Evolutionary conservation across 176 grass and related monocot genomes (phyloP).

Genomic region (Calamus simplicifolius): DNA sequence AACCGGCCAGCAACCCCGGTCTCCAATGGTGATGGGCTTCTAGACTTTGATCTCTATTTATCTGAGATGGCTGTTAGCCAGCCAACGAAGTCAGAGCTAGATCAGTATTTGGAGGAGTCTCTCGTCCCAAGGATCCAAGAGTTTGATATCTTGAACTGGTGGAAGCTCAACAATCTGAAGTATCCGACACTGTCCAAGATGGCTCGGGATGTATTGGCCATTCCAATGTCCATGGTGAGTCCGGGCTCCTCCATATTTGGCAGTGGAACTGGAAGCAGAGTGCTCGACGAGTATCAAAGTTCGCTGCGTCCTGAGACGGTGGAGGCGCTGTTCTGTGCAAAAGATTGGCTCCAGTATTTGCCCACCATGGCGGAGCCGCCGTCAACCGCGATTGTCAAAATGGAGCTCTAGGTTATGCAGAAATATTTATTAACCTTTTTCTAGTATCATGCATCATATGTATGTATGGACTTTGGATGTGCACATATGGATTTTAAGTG

Average conservation of each 20-base stretch:
- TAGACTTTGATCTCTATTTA: slow-evolving; percentile 78
- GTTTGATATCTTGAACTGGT: slow-evolving; percentile 77
- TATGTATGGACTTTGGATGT: too few species aligned
- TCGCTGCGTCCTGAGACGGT: slow-evolving; percentile 58
- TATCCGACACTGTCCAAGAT: slow-evolving; percentile 73
- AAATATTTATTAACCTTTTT: too few species aligned
- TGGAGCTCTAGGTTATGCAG: slow-evolving; percentile 28
- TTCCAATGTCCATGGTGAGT: slow-evolving; percentile 68
- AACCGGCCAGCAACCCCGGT: slow-evolving; percentile 8
- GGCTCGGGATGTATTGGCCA: slow-evolving; percentile 64
- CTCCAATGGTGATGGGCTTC: slow-evolving; percentile 35
- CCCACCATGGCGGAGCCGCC: slow-evolving; percentile 20
- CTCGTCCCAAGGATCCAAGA: slow-evolving; percentile 59
- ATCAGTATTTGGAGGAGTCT: slow-evolving; percentile 76
- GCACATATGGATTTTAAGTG: too few species aligned
- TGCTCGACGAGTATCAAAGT: slow-evolving; percentile 79
- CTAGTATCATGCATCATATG: too few species aligned
- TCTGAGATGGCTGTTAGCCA: slow-evolving; percentile 60
- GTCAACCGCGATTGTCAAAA: slow-evolving; percentile 25
- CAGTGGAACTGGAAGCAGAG: slow-evolving; percentile 45
- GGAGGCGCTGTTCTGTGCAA: slow-evolving; percentile 64
- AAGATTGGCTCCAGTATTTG: slow-evolving; percentile 65
- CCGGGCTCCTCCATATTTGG: slow-evolving; percentile 51
- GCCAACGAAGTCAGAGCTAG: slow-evolving; percentile 54
- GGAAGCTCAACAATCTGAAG: slow-evolving; percentile 72